phyloP scores from a whole-genome alignment of 2,329 filamentous ascomycete genomes.

The Ceratocystis cubensis region DNA sequence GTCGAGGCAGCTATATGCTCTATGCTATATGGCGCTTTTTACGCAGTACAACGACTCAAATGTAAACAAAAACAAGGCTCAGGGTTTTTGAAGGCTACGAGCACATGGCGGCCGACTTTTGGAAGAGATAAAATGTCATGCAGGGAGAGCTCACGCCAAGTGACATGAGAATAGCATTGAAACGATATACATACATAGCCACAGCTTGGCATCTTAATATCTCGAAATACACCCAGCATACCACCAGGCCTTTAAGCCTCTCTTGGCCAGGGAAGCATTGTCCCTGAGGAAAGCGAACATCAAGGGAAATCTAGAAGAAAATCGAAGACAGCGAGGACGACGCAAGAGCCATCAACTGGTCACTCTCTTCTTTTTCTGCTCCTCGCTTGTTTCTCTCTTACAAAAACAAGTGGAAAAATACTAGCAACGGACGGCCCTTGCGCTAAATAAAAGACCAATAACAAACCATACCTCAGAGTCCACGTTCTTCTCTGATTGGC shows the following conservation, averaged over 20 bases:
- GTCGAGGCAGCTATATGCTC: not conserved
- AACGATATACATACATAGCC: too few relatives aligned
- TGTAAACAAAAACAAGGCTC: not conserved
- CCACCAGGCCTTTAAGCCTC: too few relatives aligned
- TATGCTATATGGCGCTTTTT: not conserved
- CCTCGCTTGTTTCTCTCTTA: not conserved
- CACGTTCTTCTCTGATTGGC: conserved; percentile 12
- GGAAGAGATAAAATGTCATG: too few relatives aligned
- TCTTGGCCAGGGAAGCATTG: not conserved
- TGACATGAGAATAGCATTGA: too few relatives aligned
- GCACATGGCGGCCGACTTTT: too few relatives aligned
- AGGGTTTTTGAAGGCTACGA: too few relatives aligned
- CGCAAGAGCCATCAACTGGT: conserved; percentile 1
- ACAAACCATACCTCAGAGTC: not conserved
- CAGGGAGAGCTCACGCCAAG: too few relatives aligned
- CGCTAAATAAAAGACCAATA: not conserved
- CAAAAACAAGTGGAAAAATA: not conserved
- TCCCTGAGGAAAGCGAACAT: not conserved
- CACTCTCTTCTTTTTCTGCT: not conserved
- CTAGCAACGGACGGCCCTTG: not conserved
- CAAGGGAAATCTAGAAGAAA: not conserved
- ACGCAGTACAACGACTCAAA: not conserved
- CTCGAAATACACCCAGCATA: too few relatives aligned
- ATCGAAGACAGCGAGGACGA: not conserved
- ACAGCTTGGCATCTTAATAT: too few relatives aligned